Percentiles rank a stretch among this genome's conserved stretches.
These are phyloP conservation scores for Theileria luwenshuni DNA, from an alignment of 169 alveolate species.

Conservation along the genomic window DNA sequence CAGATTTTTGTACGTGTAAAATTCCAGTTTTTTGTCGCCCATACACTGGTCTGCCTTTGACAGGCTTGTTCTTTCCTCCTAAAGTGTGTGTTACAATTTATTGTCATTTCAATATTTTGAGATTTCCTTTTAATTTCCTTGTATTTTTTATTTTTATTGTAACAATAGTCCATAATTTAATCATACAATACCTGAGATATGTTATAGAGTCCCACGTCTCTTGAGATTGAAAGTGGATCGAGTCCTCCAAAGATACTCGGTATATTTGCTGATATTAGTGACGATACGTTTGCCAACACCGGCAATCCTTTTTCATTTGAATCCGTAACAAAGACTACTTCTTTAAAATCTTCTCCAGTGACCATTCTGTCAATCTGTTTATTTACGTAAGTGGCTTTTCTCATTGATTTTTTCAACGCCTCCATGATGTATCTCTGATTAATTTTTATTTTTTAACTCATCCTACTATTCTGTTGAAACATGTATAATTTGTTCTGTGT, in stretches of 20 bases:
- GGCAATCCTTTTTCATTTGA: slow-evolving; percentile 46
- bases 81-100: neutral
- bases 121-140: neutral
- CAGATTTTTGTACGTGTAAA: slow-evolving; percentile 32
- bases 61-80: slow-evolving; percentile 26
- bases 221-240: slow-evolving; percentile 59
- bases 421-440: slow-evolving; percentile 59
- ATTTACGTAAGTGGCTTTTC: slow-evolving; percentile 60
- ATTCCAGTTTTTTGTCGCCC: slow-evolving; percentile 76
- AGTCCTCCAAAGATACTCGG: slow-evolving; percentile 78
- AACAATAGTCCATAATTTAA: slow-evolving; percentile 7
- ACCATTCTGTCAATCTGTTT: slow-evolving; percentile 73
- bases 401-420: slow-evolving; percentile 82
- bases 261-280: slow-evolving; percentile 71
- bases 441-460: slow-evolving; percentile 15
- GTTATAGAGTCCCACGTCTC: slow-evolving; percentile 57
- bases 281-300: slow-evolving; percentile 54
- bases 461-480: slow-evolving; percentile 76
- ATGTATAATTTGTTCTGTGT: slow-evolving; percentile 76
- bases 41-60: slow-evolving; percentile 57
- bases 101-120: neutral
- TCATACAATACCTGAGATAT: slow-evolving; percentile 26
- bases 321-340: slow-evolving; percentile 71
- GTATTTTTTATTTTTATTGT: slow-evolving; percentile 21
- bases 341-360: slow-evolving; percentile 46